Evolutionary conservation across 2,329 filamentous ascomycete genomes (phyloP), one percentile per base, ranked within the genome.

Genomic region (Alternaria rosae): DNA sequence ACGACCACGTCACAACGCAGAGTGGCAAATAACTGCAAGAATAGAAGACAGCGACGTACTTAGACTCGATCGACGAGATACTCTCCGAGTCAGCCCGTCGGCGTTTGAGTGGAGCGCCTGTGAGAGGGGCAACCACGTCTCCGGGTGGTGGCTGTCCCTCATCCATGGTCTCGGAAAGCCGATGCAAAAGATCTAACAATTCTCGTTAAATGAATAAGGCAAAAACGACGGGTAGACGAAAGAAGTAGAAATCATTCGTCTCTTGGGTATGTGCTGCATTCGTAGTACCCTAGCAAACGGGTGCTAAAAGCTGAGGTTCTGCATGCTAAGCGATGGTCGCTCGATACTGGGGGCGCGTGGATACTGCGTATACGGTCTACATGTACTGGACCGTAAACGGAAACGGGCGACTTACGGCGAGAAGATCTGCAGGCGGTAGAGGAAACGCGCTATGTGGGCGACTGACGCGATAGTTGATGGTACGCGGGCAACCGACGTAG

Each of bases 101-200:
- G 57, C 75, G 76, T 70, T 77, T 78, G 66, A 70, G 69, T 69
- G 67, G 70, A 70, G 70, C 67, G 69, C 67, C 69, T 70, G 72
- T 78, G 71, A 72, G 72, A 77, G 75, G 69, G 69, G 66, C 71
- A 69, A 69, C 76, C 76, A 65, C 65, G 65, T 70, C 69, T 64
- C 74, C 76, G 76, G 76, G 75, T 74, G 64, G 75, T 77, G 76
- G 76, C 76, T 70, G 73, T 66, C 64, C 72, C 74, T 71, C 67
- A 53, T 76, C 76, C 76, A 78, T 79, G 76, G 76, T 67, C 59
- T 65, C 73, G 76, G 76, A 76, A 70, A 66, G 67, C 58, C 64
- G 64, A 65, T 65, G 62, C 60, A 67, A 57, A 65, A 63, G 45
- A 54, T 57, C 56, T 61, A 65, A 47, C 59, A 32, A 54, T 25